These are phyloP conservation scores for Pterocarpus macrocarpus DNA, from an alignment of 306 rosid genomes.

Conservation along the genomic window DNA sequence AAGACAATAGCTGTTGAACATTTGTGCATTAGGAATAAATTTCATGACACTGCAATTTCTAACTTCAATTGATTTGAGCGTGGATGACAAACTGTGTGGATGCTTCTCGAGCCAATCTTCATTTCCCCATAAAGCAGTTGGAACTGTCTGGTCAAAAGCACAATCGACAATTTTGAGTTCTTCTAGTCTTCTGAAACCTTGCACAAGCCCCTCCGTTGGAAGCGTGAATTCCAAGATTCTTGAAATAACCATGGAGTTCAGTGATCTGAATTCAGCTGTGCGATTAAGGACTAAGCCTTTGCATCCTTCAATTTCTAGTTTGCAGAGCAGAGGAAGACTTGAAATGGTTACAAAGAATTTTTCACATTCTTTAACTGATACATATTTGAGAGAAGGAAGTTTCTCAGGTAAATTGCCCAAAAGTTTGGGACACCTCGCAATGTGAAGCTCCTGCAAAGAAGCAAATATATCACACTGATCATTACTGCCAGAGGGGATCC, in stretches of 20 bases:
- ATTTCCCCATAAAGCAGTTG: not conserved
- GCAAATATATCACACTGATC: conserved; percentile 13
- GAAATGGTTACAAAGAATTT: conserved; percentile 2
- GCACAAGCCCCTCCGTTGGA: conserved; percentile 2
- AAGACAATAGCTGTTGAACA: conserved; percentile 14
- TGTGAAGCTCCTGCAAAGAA: conserved; percentile 30
- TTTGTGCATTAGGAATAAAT: conserved; percentile 15
- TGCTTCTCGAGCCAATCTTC: conserved; percentile 1
- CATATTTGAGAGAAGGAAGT: conserved; percentile 20
- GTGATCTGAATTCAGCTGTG: conserved; percentile 1
- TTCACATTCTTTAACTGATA: conserved; percentile 25
- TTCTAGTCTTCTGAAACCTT: conserved; percentile 4
- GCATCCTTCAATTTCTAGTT: conserved; percentile 29
- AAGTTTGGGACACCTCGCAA: conserved; percentile 29
- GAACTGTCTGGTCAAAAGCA: not conserved
- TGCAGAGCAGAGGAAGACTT: conserved; percentile 25
- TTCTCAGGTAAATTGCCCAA: conserved; percentile 5
- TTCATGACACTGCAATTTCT: conserved; percentile 14
- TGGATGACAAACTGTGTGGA: conserved; percentile 28
- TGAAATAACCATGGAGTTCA: conserved; percentile 22
- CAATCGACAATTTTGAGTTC: conserved; percentile 9
- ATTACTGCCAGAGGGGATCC: not conserved
- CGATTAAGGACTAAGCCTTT: not conserved
- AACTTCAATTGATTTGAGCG: conserved; percentile 22
- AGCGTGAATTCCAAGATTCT: conserved; percentile 7